phyloP scores from a whole-genome alignment of 345 rosid genomes.

The Sonneratia alba region DNA sequence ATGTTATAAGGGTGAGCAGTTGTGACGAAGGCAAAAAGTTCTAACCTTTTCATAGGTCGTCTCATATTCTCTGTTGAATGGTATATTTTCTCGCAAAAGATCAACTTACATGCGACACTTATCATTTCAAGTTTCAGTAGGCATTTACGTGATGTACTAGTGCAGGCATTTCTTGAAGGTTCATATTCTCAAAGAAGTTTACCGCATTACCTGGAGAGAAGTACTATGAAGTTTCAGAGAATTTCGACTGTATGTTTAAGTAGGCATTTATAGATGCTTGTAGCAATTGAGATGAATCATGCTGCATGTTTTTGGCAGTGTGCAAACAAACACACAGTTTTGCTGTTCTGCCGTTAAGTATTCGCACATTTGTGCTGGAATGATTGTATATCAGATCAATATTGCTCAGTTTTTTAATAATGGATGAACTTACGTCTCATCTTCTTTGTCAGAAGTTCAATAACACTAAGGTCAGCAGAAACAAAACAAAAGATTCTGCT shows the following conservation, averaged over 20 bases:
- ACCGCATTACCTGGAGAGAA: neutral
- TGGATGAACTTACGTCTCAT: neutral
- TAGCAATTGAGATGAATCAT: neutral
- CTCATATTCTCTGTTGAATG: neutral
- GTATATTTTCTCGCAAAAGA: too few relatives aligned
- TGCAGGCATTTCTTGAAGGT: neutral
- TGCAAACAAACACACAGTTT: neutral
- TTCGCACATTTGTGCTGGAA: too few relatives aligned
- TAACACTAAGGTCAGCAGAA: too few relatives aligned
- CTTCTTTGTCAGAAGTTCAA: too few relatives aligned
- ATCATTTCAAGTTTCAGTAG: neutral
- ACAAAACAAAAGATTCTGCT: too few relatives aligned
- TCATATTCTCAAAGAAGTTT: neutral
- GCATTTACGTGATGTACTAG: neutral
- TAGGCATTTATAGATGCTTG: neutral
- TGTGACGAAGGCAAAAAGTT: constrained; percentile 11
- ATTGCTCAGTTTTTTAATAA: neutral
- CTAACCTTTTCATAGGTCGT: neutral
- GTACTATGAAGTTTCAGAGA: neutral
- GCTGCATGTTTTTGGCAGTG: neutral
- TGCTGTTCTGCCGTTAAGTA: neutral
- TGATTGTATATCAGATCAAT: too few relatives aligned
- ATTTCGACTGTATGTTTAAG: neutral
- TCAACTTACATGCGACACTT: neutral
- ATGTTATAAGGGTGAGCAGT: constrained; percentile 31